phyloP scores from a whole-genome alignment of 768 basidiomycete genomes.

The Chiua virens region DNA sequence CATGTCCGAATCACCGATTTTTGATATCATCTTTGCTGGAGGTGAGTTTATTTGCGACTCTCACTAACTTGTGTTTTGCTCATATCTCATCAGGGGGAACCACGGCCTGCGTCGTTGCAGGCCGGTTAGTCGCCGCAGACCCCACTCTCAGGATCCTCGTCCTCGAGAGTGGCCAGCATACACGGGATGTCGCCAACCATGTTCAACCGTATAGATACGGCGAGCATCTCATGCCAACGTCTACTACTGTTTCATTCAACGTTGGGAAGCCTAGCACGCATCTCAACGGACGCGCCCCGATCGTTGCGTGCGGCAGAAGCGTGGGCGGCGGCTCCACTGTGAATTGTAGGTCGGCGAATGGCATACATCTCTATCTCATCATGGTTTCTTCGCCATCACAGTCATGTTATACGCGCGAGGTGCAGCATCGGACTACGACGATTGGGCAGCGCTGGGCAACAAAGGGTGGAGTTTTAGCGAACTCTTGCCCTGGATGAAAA shows the following conservation, averaged over 20 bases:
- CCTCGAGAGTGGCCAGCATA: constrained; percentile 57
- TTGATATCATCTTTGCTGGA: constrained; percentile 60
- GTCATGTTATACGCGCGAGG: constrained; percentile 21
- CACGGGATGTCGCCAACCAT: constrained; percentile 45
- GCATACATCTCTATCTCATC: too few species aligned
- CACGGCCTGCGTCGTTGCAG: constrained; percentile 51
- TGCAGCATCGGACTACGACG: constrained; percentile 25
- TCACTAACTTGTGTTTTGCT: background rate
- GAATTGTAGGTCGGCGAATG: background rate
- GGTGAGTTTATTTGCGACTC: constrained; percentile 30
- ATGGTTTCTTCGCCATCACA: too few species aligned
- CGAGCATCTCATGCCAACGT: constrained; percentile 38
- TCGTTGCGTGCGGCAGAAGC: constrained; percentile 48
- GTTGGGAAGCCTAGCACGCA: constrained; percentile 39
- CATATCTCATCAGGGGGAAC: constrained; percentile 40
- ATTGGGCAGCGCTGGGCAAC: constrained; percentile 21
- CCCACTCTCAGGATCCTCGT: constrained; percentile 57
- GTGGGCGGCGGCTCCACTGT: constrained; percentile 36
- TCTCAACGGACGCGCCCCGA: constrained; percentile 42
- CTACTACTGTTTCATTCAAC: constrained; percentile 46
- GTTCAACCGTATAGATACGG: constrained; percentile 54
- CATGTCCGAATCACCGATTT: constrained; percentile 17
- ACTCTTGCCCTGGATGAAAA: constrained; percentile 24
- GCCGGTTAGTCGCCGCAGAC: constrained; percentile 52
- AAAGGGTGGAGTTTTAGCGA: constrained; percentile 23